Percentiles rank a stretch among this genome's conserved stretches.
Evolutionary conservation across 208 protist genomes (phyloP).

Genomic region (Trypanosomatidae sp.): DNA sequence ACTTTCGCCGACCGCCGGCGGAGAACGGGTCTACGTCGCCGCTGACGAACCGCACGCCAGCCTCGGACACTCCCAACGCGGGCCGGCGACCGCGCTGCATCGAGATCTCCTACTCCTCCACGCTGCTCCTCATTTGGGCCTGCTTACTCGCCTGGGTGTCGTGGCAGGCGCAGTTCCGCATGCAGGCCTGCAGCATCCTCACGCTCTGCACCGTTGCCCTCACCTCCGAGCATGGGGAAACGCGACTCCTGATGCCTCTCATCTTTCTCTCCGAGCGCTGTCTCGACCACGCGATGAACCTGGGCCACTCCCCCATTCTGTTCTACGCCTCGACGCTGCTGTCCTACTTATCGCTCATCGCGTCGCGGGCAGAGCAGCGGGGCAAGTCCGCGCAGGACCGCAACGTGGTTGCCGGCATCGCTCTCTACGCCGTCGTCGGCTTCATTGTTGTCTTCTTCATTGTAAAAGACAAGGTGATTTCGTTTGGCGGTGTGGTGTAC

Average conservation of each 20-base stretch:
- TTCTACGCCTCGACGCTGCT: constrained; percentile 85
- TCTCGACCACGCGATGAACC: constrained; percentile 47
- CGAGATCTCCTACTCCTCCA: constrained; percentile 86
- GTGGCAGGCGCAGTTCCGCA: constrained; percentile 34
- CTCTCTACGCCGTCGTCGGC: constrained; percentile 46
- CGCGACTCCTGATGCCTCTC: constrained; percentile 72
- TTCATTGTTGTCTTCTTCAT: constrained; percentile 51
- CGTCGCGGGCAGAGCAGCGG: constrained; percentile 27
- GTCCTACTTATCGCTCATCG: constrained; percentile 69
- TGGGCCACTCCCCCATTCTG: constrained; percentile 50
- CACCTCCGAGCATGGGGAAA: constrained; percentile 72
- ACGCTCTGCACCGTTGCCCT: constrained; percentile 52
- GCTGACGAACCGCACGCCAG: not conserved
- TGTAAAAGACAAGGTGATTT: constrained; percentile 63
- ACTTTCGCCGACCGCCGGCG: not conserved
- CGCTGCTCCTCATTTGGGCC: constrained; percentile 66
- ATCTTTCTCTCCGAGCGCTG: constrained; percentile 78
- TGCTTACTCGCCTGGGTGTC: constrained; percentile 50
- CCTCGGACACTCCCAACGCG: not conserved
- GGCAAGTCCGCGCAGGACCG: constrained; percentile 33
- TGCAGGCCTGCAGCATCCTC: constrained; percentile 55
- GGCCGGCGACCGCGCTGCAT: constrained; percentile 9
- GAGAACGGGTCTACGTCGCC: not conserved
- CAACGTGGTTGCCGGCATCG: constrained; percentile 36
- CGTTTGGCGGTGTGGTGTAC: constrained; percentile 58